Evolutionary conservation across 176 grass and related monocot species (phyloP).

Genomic region (Melocanna baccifera): DNA sequence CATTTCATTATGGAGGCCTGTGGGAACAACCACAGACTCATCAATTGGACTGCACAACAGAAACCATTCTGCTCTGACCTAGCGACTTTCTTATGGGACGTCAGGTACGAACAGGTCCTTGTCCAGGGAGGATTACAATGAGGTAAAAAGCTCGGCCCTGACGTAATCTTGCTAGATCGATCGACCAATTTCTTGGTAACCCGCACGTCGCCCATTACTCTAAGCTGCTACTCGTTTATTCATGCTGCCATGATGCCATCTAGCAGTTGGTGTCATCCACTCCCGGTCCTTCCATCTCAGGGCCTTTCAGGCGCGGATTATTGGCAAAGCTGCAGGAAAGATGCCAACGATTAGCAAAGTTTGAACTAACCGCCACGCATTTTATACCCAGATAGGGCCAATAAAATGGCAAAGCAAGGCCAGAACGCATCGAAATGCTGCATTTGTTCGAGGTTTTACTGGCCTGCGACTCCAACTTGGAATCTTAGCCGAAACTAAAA

Average conservation of each 20-base stretch:
- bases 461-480: too few relatives aligned
- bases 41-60: background rate
- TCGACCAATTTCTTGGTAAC: background rate
- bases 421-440: too few relatives aligned
- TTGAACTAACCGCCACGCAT: too few relatives aligned
- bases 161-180: background rate
- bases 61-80: background rate
- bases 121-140: too few relatives aligned
- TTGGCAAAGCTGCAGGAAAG: conserved; percentile 57
- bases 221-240: background rate
- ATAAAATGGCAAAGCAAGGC: too few relatives aligned
- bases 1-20: background rate
- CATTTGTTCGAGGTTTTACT: too few relatives aligned
- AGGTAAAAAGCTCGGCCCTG: background rate
- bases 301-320: conserved; percentile 65
- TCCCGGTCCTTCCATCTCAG: conserved; percentile 36
- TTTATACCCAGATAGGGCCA: too few relatives aligned
- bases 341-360: background rate
- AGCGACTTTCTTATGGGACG: background rate
- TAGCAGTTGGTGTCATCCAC: conserved; percentile 49
- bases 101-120: too few relatives aligned
- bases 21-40: background rate
- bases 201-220: background rate
- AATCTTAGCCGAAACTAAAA: too few relatives aligned
- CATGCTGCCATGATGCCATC: background rate